These are phyloP conservation scores for Candida bentonensis DNA, from an alignment of 805 yeast species.

Conservation along the genomic window DNA sequence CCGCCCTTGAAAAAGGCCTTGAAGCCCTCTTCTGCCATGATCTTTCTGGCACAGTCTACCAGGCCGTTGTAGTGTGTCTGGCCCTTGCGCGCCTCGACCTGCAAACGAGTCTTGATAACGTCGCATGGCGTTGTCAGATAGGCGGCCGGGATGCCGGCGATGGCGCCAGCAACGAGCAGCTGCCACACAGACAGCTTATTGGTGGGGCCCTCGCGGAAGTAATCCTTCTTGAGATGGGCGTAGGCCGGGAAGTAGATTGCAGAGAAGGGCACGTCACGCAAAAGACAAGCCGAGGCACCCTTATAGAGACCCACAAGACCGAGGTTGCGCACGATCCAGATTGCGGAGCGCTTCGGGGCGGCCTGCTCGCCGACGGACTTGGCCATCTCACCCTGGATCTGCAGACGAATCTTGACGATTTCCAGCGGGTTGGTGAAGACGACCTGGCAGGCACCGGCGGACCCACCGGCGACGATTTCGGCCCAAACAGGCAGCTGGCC, in stretches of 20 bases:
- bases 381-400: conserved; percentile 70
- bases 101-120: conserved; percentile 90
- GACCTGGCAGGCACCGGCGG: conserved; percentile 95
- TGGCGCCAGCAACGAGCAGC: conserved; percentile 72
- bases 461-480: conserved; percentile 80
- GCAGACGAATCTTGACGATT: conserved; percentile 87
- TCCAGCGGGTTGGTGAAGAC: conserved; percentile 92
- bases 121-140: conserved; percentile 93
- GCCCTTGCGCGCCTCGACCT: conserved; percentile 64
- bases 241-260: conserved; percentile 96
- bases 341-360: conserved; percentile 39
- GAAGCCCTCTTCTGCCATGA: conserved; percentile 69
- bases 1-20: conserved; percentile 92
- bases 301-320: conserved; percentile 80
- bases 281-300: conserved; percentile 81
- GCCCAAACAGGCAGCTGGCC: conserved; percentile 38
- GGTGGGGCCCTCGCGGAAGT: conserved; percentile 73
- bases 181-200: conserved; percentile 69
- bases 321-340: conserved; percentile 58
- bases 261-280: conserved; percentile 92
- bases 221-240: conserved; percentile 74
- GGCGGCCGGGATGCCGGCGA: conserved; percentile 98
- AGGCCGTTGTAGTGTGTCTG: conserved; percentile 70
- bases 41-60: conserved; percentile 59
- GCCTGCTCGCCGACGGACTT: conserved; percentile 20